A percentile compares a stretch with the other conserved stretches of the same genome.
Conservation (phyloP, 2,329 filamentous ascomycete species). For the Paramyrothecium sp. region DNA sequence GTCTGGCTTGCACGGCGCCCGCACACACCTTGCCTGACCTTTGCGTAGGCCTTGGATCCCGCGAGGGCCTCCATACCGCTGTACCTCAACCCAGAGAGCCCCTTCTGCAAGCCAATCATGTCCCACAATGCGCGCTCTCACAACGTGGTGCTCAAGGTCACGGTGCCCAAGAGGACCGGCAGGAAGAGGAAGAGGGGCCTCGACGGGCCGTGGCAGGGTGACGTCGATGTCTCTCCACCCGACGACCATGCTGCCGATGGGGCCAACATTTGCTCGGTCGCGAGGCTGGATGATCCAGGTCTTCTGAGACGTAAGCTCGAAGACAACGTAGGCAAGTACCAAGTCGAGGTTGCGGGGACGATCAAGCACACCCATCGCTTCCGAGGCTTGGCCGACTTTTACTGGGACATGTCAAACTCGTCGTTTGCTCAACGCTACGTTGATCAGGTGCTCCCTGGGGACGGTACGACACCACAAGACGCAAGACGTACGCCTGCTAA, state of each 20-base stretch:
- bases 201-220: conserved; percentile 59
- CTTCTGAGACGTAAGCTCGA: conserved; percentile 61
- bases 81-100: conserved; percentile 78
- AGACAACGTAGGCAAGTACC: conserved; percentile 68
- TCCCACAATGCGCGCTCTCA: conserved; percentile 75
- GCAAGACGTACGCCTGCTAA: neutral
- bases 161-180: conserved; percentile 82
- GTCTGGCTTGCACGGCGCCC: conserved; percentile 8
- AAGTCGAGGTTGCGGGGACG: conserved; percentile 67
- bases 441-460: conserved; percentile 68
- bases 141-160: conserved; percentile 84
- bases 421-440: conserved; percentile 70
- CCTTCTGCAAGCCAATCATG: conserved; percentile 72
- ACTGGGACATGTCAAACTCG: conserved; percentile 69
- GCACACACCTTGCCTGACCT: neutral
- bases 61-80: conserved; percentile 58
- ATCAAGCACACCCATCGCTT: conserved; percentile 85
- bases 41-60: conserved; percentile 43
- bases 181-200: conserved; percentile 82
- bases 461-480: conserved; percentile 49
- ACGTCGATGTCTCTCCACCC: conserved; percentile 29
- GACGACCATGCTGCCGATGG: conserved; percentile 9
- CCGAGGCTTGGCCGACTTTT: conserved; percentile 83
- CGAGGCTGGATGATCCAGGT: conserved; percentile 50
- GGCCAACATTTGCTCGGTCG: conserved; percentile 37